Percentiles rank a stretch among this genome's conserved stretches.
phyloP scores from a whole-genome alignment of 2,329 filamentous ascomycete genomes.

The Sphaerulina musiva region DNA sequence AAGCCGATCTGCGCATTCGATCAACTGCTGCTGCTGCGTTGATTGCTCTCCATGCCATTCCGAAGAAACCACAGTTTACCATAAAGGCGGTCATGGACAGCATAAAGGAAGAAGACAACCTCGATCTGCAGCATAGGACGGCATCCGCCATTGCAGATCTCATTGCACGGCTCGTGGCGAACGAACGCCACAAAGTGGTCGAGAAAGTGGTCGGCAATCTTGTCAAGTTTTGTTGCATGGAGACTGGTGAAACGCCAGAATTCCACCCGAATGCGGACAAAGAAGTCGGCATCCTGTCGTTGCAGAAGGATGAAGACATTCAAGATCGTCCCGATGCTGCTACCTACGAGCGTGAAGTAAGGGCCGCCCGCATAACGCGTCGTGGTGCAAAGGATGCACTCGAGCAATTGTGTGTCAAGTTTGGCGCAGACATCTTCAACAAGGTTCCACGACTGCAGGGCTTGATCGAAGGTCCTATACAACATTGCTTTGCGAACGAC shows the following conservation, averaged over 20 bases:
- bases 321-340: conserved; percentile 86
- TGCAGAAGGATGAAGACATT: conserved; percentile 95
- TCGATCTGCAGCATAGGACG: conserved; percentile 79
- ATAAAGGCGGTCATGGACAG: conserved; percentile 99
- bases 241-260: conserved; percentile 94
- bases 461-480: conserved; percentile 76
- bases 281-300: conserved; percentile 75
- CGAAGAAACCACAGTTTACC: conserved; percentile 85
- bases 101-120: conserved; percentile 87
- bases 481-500: conserved; percentile 60
- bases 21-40: conserved; percentile 81
- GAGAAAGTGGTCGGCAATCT: conserved; percentile 95
- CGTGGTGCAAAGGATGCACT: conserved; percentile 91
- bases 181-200: conserved; percentile 73
- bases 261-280: conserved; percentile 77
- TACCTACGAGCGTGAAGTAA: conserved; percentile 83
- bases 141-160: conserved; percentile 76
- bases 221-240: conserved; percentile 95
- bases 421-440: conserved; percentile 70
- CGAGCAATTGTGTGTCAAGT: conserved; percentile 74
- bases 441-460: conserved; percentile 74
- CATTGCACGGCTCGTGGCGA: conserved; percentile 76
- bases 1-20: conserved; percentile 77
- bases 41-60: conserved; percentile 77
- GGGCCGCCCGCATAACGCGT: conserved; percentile 79